A percentile compares a stretch with the other conserved stretches of the same genome.
phyloP scores from a whole-genome alignment of 768 basidiomycete species.

The Suillus clintonianus region DNA sequence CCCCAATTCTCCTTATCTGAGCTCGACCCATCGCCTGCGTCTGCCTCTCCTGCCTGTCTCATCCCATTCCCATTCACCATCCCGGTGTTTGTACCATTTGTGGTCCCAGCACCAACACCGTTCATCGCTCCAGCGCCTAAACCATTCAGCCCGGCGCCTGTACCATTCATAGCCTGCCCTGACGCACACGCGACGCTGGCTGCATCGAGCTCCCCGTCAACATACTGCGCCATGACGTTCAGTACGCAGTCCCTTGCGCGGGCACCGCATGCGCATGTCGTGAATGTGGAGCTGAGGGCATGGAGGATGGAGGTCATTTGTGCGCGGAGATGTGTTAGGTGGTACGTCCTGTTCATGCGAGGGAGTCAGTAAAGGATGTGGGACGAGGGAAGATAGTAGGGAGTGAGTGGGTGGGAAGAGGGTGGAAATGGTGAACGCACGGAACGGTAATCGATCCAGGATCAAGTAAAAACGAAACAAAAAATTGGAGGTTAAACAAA shows the following conservation, averaged over 20 bases:
- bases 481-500: conserved; percentile 5
- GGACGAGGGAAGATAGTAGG: neutral
- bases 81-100: conserved; percentile 1
- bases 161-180: neutral
- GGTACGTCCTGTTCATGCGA: conserved; percentile 39
- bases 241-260: conserved; percentile 63
- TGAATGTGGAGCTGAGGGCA: conserved; percentile 67
- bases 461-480: conserved; percentile 6
- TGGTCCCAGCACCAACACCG: neutral
- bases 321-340: conserved; percentile 53
- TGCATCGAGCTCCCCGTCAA: conserved; percentile 39
- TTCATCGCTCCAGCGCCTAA: neutral
- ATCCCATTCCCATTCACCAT: neutral
- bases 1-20: conserved; percentile 3
- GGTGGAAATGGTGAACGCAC: neutral
- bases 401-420: neutral
- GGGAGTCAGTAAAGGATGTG: neutral
- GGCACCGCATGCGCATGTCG: conserved; percentile 73
- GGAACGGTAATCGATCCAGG: neutral
- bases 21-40: neutral
- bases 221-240: conserved; percentile 64
- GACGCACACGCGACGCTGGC: conserved; percentile 14
- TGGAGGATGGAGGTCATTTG: conserved; percentile 75
- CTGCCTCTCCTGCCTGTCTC: neutral
- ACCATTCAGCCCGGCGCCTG: neutral